A percentile compares a stretch with the other conserved stretches of the same genome.
These are phyloP conservation scores for Cryptosporidium muris DNA, from an alignment of 169 alveolate species.

Conservation along the genomic window DNA sequence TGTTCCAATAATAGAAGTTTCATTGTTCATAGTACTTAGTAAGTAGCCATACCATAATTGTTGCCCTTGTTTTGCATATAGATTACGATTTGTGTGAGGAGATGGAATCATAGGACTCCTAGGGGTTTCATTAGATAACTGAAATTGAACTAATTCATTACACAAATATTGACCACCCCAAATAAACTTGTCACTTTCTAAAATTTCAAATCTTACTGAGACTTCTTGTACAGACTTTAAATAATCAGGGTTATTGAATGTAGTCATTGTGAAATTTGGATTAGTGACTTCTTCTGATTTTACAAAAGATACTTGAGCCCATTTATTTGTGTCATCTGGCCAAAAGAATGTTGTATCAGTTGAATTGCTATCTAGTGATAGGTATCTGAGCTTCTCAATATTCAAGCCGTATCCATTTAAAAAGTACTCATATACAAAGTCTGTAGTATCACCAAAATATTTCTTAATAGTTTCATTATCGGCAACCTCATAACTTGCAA, in stretches of 20 bases:
- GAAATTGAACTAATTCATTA: constrained; percentile 51
- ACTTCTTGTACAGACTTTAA: constrained; percentile 35
- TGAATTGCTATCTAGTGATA: neutral
- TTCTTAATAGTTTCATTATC: constrained; percentile 24
- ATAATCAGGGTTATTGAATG: constrained; percentile 6
- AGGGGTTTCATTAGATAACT: constrained; percentile 34
- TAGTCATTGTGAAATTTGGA: constrained; percentile 47
- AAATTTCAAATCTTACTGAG: constrained; percentile 34
- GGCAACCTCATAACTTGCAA: constrained; percentile 42
- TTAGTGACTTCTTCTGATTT: constrained; percentile 36
- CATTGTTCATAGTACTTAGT: constrained; percentile 2
- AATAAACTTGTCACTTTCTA: constrained; percentile 38
- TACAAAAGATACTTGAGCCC: constrained; percentile 56
- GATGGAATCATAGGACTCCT: constrained; percentile 6
- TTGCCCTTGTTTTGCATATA: constrained; percentile 57
- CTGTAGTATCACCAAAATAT: constrained; percentile 11
- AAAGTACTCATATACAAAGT: constrained; percentile 41
- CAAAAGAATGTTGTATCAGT: constrained; percentile 15
- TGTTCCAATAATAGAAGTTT: constrained; percentile 25
- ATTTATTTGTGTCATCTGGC: constrained; percentile 60
- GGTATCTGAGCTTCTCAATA: constrained; percentile 11
- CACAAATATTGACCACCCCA: constrained; percentile 68
- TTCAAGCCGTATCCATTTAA: constrained; percentile 60
- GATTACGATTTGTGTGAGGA: constrained; percentile 9
- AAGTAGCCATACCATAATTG: constrained; percentile 49